phyloP scores from a whole-genome alignment of 2,329 filamentous ascomycete species.

The Colletotrichum kahawae region DNA sequence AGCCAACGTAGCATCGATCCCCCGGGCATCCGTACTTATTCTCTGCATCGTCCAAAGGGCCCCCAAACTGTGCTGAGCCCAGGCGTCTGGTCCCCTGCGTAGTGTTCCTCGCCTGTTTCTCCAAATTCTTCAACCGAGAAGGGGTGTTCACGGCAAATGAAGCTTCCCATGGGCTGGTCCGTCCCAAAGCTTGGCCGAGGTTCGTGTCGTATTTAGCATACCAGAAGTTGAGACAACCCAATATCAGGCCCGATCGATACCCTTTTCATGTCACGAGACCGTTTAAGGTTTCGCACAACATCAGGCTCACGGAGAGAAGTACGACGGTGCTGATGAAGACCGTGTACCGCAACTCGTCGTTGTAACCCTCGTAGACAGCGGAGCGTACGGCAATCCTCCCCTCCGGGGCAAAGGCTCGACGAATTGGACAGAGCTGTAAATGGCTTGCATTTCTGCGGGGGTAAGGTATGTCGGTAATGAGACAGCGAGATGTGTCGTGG shows the following conservation, averaged over 20 bases:
- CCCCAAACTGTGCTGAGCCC: not conserved
- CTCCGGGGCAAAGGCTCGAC: not conserved
- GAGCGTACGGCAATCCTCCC: not conserved
- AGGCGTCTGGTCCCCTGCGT: not conserved
- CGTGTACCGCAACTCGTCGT: not conserved
- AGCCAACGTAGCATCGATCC: conserved; percentile 3
- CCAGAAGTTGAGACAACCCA: not conserved
- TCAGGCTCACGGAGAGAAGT: not conserved
- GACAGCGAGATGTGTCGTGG: not conserved
- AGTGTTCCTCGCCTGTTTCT: not conserved
- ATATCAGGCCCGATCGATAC: not conserved
- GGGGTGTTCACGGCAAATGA: conserved; percentile 1
- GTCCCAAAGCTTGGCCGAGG: not conserved
- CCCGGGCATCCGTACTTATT: not conserved
- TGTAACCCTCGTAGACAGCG: conserved; percentile 2
- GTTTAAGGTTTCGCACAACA: not conserved
- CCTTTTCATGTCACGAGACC: not conserved
- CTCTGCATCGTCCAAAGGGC: not conserved
- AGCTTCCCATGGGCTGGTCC: conserved; percentile 1
- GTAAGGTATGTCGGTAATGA: not conserved
- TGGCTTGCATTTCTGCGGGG: not conserved
- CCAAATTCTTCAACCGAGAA: not conserved
- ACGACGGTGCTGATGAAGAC: not conserved
- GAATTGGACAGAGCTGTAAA: not conserved
- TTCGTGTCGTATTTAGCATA: not conserved